Base-by-base conservation (phyloP, 306 rosid species). In the Hippophae tibetana region DNA sequence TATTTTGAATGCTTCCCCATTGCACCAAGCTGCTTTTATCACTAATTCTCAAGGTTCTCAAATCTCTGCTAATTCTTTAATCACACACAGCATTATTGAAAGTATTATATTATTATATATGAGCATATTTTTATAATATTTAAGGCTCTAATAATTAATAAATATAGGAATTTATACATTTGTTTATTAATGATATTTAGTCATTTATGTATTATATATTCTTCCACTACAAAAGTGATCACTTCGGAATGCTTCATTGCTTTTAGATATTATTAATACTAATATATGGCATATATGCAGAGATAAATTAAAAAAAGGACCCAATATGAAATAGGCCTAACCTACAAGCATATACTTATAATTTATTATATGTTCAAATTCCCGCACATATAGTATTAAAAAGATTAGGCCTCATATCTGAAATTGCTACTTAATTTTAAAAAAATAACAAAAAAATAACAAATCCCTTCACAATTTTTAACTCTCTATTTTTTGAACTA, bases 201-300 rank as follows among this genome's bases (percentile, higher is more conserved):
- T 56, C 8, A 10, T 47, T 5, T 13, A 25, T 41, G 25, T 47
- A 13, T 47, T 46, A 47, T 60, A 43, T 55, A 58, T 58, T 65
- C 70, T 47, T 58, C 72, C 72, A 67, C 65, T 23, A 67, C 8
- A 27, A 26, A 50, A 67, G 65, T 58, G 72, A 46, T 46, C 58
- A 67, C 23, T 58, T 67, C 60, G 58, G 65, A 51, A 50, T 45
- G 12, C 48, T 60, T 26, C 11, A 31, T 52, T 27, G 14, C 57
- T 5, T 58, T 51, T 43, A 27, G 5, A 9, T 66, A n/a, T 46
- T 27, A 10, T 54, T 27, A 60, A 60, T 41, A 52, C 27, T 41
- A 59, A 58, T 12, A 27, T 68, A 42, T 60, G 47, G 65, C 48
- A 60, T 53, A 52, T 58, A 52, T 50, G 27, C 13, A 43, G 38